phyloP scores from a whole-genome alignment of 2,329 filamentous ascomycete genomes.

The Ophiostoma triangulosporum region DNA sequence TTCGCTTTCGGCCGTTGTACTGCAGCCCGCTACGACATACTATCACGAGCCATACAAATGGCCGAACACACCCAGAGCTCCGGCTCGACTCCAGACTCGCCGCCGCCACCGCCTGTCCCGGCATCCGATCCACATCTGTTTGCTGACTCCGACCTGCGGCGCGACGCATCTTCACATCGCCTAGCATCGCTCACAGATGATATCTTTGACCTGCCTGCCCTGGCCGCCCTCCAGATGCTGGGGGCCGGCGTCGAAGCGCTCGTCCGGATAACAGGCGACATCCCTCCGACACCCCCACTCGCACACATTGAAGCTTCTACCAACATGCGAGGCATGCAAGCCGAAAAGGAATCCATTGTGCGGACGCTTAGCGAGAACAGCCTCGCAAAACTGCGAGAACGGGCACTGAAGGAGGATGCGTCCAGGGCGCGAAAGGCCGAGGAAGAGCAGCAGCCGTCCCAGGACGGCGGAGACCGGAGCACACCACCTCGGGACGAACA shows the following conservation, averaged over 20 bases:
- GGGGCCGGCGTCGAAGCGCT: slow-evolving; percentile 57
- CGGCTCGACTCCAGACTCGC: slow-evolving; percentile 5
- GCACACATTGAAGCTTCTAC: slow-evolving; percentile 45
- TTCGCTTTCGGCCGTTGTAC: neutral
- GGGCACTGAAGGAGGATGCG: slow-evolving; percentile 24
- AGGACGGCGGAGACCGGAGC: neutral
- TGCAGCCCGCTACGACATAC: too few species aligned
- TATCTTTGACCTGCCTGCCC: slow-evolving; percentile 58
- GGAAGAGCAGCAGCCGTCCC: neutral
- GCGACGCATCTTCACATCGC: slow-evolving; percentile 8
- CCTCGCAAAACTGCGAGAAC: slow-evolving; percentile 30
- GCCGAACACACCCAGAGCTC: neutral
- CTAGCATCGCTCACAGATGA: slow-evolving; percentile 34
- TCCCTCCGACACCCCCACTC: slow-evolving; percentile 66
- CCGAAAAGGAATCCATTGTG: slow-evolving; percentile 47
- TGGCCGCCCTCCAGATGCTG: slow-evolving; percentile 68
- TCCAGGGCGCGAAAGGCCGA: neutral
- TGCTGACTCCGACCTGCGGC: neutral
- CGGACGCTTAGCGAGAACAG: slow-evolving; percentile 44
- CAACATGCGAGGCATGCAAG: slow-evolving; percentile 48
- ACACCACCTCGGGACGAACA: slow-evolving; percentile 9
- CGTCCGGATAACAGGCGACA: slow-evolving; percentile 59
- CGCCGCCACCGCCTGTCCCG: slow-evolving; percentile 31
- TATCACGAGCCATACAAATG: too few species aligned
- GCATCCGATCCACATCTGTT: slow-evolving; percentile 24